Conservation (phyloP, 2,329 filamentous ascomycete species). For the Aspergillus pseudoglaucus region DNA sequence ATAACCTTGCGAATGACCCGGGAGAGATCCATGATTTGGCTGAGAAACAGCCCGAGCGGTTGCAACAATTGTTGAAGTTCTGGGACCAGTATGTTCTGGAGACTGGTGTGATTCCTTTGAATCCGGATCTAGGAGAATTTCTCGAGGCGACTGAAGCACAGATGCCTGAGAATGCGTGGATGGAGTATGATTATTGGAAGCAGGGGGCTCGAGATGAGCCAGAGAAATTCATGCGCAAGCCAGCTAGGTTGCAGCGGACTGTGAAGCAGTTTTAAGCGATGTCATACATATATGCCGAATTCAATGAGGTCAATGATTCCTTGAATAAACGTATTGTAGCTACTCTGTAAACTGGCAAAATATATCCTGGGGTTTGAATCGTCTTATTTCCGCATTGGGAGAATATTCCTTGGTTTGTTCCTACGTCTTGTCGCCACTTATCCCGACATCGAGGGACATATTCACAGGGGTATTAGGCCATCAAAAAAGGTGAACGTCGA, state of each 20-base stretch:
- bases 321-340: too few relatives aligned
- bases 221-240: conserved; percentile 37
- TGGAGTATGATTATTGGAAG: conserved; percentile 61
- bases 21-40: conserved; percentile 46
- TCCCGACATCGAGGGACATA: too few relatives aligned
- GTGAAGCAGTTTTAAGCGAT: conserved; percentile 28
- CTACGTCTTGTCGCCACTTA: too few relatives aligned
- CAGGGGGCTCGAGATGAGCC: conserved; percentile 46
- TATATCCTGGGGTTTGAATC: too few relatives aligned
- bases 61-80: conserved; percentile 45
- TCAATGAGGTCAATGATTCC: too few relatives aligned
- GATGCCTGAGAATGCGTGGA: conserved; percentile 61
- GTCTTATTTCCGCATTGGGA: too few relatives aligned
- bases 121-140: conserved; percentile 53
- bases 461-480: too few relatives aligned
- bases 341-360: too few relatives aligned
- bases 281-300: too few relatives aligned
- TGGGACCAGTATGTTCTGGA: conserved; percentile 56
- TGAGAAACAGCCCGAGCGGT: conserved; percentile 35
- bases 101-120: conserved; percentile 54
- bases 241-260: conserved; percentile 28
- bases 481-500: too few relatives aligned
- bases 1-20: conserved; percentile 47
- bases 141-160: conserved; percentile 57
- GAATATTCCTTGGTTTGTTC: too few relatives aligned